Conservation (phyloP, 2,329 filamentous ascomycete genomes). For the Diaporthe eres region DNA sequence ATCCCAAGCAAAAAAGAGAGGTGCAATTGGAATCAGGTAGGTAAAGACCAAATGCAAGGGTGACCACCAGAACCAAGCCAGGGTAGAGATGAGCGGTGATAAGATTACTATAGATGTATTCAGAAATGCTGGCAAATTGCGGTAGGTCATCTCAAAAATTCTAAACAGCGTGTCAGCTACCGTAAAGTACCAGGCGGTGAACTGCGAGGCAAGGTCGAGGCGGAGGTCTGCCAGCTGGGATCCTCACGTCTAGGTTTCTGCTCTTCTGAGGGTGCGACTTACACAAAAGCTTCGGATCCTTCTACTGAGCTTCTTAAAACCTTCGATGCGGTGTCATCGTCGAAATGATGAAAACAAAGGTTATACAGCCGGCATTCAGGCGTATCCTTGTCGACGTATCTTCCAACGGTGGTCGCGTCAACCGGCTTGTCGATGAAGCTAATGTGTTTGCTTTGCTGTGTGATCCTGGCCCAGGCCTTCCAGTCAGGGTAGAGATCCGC, state of each 20-base stretch:
- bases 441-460: background rate
- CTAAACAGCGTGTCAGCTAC: background rate
- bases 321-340: background rate
- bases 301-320: background rate
- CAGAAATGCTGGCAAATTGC: background rate
- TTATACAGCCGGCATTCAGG: constrained; percentile 8
- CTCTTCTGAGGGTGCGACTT: background rate
- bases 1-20: constrained; percentile 5
- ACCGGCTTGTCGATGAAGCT: background rate
- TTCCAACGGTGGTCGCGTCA: background rate
- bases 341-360: constrained; percentile 19
- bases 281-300: constrained; percentile 19
- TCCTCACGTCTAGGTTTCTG: fast-evolving
- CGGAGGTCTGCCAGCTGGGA: background rate
- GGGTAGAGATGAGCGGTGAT: background rate
- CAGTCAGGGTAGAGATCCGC: constrained; percentile 16
- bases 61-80: constrained; percentile 11
- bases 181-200: no score
- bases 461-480: constrained; percentile 12
- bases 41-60: constrained; percentile 9
- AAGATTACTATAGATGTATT: constrained; percentile 2
- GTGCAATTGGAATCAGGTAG: constrained; percentile 1
- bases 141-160: constrained; percentile 16
- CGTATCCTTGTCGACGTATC: background rate
- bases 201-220: background rate